Base-by-base conservation (phyloP, 1,139 yeast species). In the Debaryomycetaceae sp. region DNA sequence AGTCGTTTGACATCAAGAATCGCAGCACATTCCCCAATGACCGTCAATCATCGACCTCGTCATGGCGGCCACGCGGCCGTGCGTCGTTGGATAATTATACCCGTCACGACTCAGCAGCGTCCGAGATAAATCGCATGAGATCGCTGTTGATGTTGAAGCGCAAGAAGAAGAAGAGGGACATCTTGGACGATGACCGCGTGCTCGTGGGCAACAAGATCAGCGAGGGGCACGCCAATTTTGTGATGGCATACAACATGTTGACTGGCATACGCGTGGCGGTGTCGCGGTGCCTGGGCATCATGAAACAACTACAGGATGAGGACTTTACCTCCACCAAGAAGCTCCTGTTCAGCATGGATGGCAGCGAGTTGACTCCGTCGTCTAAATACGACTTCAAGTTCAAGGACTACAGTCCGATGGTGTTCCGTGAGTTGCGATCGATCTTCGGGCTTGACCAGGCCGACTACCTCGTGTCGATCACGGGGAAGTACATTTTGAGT, bases 231-330 rank as follows among this genome's bases (percentile, higher is more conserved):
- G 88, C 78, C 32, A 91, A 89, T 55, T 93, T 83, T 48, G 86
- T 88, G 22, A 80, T 91, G 67, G 98, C 97, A 1, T 93, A 91
- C 55, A 88, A 91, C 55, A 91, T 93, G 96, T 69, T 93, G 36
- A 89, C 98, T 0, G 98, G 99, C 9, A 91, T 93, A 31, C 70
- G 98, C 37, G 95, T 89, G 2, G 93, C 96, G 0, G 97, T 88
- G 1, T 84, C 96, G 8, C 65, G 96, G 36, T 83, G 95, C 46
- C 85, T 96, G 1, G 95, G 95, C 27, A 71, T 83, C 6, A 84
- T 86, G 74, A 75, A 81, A 36, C 80, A 82, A 23, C 61, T 91
- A 29, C 71, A 68, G 2, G 82, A 78, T 31, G 69, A 64, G 10
- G 96, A 89, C 53, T 91, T 89, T 53, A 63, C 58, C 22, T 64